Evolutionary conservation across 164 flowering plant genomes (phyloP), one percentile per base, ranked within the genome.

Genomic region (Euptelea pleiosperma): DNA sequence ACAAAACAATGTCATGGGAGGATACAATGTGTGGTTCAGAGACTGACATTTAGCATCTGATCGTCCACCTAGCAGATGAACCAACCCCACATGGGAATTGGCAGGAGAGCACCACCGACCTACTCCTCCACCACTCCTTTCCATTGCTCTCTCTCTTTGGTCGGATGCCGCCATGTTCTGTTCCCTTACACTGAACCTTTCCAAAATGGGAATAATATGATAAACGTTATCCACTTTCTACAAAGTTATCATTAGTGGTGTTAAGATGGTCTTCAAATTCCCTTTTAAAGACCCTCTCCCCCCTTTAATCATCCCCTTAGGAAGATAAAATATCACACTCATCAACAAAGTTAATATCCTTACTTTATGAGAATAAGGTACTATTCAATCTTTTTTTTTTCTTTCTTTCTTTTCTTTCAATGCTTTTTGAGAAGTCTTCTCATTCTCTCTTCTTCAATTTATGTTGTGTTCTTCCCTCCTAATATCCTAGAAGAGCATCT

Each of bases 241-340:
- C 58, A 62, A 53, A 62, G 65, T 55, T 44, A 52, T 62, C 44
- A 62, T 52, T 52, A 53, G 58, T 52, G 58, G 57, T 41, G 33
- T 62, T 41, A 44, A 44, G 65, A 26, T 29, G 58, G 15, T 36
- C 44, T 35, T 24, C 51, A 42, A 40, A n/a, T 42, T 52, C 43
- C 24, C 63, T 24, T 36, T 14, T 18, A 55, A 39, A 39, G 46
- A 55, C 18, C 24, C 24, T 30, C 36, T 28, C 42, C 16, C 34
- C 34, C 21, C 28, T 21, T 24, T 6, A 45, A 36, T 36, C 40
- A 36, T 11, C 40, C 7, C 40, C 2, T 11, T 36, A 6, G 14
- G 40, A 36, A 36, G 14, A 36, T 11, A 36, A 11, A 36, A 31
- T 31, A 3, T 7, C 34, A 31, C 3, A n/a, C n/a, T n/a, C n/a